Percentiles rank a stretch among this genome's conserved stretches.
Conservation (phyloP, 371 early-diverging fungal genomes). For the Rhizopus delemar region DNA sequence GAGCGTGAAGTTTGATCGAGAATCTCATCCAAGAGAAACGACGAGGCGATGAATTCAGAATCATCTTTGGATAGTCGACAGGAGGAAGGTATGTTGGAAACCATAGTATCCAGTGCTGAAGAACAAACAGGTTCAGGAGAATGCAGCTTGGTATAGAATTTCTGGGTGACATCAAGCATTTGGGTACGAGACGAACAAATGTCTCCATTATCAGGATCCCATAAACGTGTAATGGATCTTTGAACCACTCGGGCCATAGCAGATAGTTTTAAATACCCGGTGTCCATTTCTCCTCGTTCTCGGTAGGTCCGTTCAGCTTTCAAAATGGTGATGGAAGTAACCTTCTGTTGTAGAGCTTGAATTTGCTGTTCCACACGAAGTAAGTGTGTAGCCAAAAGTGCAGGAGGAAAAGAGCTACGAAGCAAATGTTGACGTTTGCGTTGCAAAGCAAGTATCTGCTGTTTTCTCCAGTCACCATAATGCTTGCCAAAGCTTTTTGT, state of each 20-base stretch:
- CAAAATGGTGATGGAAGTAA: neutral
- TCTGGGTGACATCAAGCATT: constrained; percentile 1
- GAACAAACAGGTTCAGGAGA: constrained; percentile 6
- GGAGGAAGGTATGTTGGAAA: neutral
- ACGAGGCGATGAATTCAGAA: neutral
- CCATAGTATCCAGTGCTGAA: neutral
- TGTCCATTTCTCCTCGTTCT: constrained; percentile 9
- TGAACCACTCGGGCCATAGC: neutral
- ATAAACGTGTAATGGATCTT: neutral
- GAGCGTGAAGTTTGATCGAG: neutral
- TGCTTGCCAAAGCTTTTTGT: neutral
- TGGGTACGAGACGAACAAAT: neutral
- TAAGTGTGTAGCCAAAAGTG: neutral
- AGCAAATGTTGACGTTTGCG: constrained; percentile 2
- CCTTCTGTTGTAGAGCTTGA: neutral
- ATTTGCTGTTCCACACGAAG: neutral
- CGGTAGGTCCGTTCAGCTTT: neutral
- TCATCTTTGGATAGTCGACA: neutral
- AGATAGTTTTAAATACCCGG: neutral
- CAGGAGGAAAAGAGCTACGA: too few species aligned
- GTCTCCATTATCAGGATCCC: neutral
- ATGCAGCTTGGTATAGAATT: constrained; percentile 4
- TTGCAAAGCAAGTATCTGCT: neutral
- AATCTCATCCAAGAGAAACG: constrained; percentile 1
- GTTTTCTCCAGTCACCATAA: neutral